Conservation (phyloP, 2,329 filamentous ascomycete species). For the Neocatenulostroma microsporum region DNA sequence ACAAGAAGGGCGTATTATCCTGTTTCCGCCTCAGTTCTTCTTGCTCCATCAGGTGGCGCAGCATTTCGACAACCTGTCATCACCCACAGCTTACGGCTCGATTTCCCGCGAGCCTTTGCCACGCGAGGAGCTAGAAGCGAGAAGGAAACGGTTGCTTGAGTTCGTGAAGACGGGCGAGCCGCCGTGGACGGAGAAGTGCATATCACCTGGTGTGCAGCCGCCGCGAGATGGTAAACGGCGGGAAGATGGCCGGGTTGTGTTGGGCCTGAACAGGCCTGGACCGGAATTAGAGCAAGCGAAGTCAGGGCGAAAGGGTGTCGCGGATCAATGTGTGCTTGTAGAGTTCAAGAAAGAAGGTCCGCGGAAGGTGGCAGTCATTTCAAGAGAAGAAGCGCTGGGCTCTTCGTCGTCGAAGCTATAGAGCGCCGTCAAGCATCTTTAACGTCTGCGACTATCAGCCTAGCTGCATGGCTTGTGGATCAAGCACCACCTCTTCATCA, state of each 20-base stretch:
- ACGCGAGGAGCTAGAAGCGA: constrained; percentile 36
- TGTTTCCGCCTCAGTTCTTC: constrained; percentile 87
- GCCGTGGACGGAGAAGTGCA: constrained; percentile 39
- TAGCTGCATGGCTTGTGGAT: constrained; percentile 12
- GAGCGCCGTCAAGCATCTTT: background rate
- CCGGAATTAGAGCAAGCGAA: constrained; percentile 43
- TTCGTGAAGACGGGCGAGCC: constrained; percentile 44
- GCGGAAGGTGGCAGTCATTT: constrained; percentile 46
- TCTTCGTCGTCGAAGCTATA: constrained; percentile 6
- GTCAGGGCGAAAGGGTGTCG: constrained; percentile 41
- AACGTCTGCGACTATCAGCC: background rate
- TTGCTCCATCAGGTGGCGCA: constrained; percentile 49
- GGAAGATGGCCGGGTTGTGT: constrained; percentile 44
- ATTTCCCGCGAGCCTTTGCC: constrained; percentile 19
- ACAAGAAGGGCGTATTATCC: constrained; percentile 58
- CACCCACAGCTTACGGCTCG: constrained; percentile 25
- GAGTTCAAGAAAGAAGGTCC: constrained; percentile 51
- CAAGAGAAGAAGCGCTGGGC: constrained; percentile 32
- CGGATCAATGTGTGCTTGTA: constrained; percentile 50
- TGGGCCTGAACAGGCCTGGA: constrained; percentile 49
- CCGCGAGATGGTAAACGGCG: constrained; percentile 30
- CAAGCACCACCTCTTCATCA: constrained; percentile 1
- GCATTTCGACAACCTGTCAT: constrained; percentile 22
- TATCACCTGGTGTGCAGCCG: constrained; percentile 33
- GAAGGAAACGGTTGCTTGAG: constrained; percentile 46